Conservation (phyloP, 106 monocot genomes). For the Apostasia shenzhenica region DNA sequence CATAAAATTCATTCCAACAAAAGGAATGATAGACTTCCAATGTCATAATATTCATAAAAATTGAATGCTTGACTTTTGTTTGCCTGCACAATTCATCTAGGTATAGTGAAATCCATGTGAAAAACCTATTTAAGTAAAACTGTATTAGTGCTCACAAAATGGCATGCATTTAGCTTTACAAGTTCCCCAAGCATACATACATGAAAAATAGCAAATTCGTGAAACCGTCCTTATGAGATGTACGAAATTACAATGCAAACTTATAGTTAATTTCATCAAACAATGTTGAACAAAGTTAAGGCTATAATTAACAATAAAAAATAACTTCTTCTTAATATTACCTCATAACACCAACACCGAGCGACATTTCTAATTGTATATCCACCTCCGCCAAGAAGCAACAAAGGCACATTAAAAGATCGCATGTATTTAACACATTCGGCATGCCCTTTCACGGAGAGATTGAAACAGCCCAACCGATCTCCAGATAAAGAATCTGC, state of each 20-base stretch:
- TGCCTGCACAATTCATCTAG: no score
- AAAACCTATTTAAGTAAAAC: no score
- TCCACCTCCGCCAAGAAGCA: slow-evolving; percentile 34
- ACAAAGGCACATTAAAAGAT: slow-evolving; percentile 36
- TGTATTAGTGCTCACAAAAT: neutral
- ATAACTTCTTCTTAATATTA: neutral
- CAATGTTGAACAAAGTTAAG: neutral
- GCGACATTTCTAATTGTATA: slow-evolving; percentile 41
- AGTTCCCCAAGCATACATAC: neutral
- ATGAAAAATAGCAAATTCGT: neutral
- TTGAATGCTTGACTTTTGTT: no score
- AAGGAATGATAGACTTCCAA: no score
- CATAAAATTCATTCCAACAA: no score
- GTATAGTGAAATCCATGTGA: no score
- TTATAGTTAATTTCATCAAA: neutral
- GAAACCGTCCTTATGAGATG: neutral
- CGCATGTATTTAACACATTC: slow-evolving; percentile 36
- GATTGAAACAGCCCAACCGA: slow-evolving; percentile 38
- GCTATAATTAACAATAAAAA: neutral
- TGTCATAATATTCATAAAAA: no score
- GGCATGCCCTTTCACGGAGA: slow-evolving; percentile 33
- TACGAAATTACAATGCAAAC: neutral
- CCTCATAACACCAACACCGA: slow-evolving; percentile 42
- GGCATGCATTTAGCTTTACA: neutral
- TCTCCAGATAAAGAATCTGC: slow-evolving; percentile 43